Base-by-base conservation (phyloP, 208 protist species). In the Wallacemonas sp. region DNA sequence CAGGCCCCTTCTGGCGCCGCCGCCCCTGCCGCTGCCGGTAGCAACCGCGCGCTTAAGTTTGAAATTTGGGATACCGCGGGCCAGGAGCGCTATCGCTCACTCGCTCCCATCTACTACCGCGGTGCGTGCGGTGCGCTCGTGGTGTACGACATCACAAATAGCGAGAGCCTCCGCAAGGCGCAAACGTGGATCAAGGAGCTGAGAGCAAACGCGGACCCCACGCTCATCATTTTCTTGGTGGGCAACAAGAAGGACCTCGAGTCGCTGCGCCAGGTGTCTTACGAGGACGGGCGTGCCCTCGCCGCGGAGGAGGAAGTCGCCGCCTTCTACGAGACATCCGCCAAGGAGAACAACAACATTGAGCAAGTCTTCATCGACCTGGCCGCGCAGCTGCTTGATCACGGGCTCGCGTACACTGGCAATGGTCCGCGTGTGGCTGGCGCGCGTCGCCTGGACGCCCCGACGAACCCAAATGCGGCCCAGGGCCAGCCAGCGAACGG, bases 131-230 rank as follows among this genome's bases (percentile, higher is more conserved):
- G 87, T 46, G 92, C 92, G 11, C 66, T 99, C 8, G 85, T 99
- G 5, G 98, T 99, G 42, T 99, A 99, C 73, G 98, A 99, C 74
- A 98, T 99, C 61, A 99, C 98, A 7, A 97, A 94, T 79, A 82
- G 84, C 61, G 91, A 98, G 64, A 97, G 89, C 66, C 94, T 98
- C 64, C 72, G 86, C 54, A 95, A 92, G 69, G 97, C 97, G 23
- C 93, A 98, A 69, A 94, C 86, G 64, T 99, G 98, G 98, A 92
- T 99, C 33, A 95, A 97, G 64, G 98, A 99, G 83, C 81, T 99
- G 33, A 80, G 96, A 18, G 66, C 83, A 36, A 87, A 97, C 86
- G 86, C 81, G 50, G 82, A 97, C 32, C 87, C 87, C 31, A 91
- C 96, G 20, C 89, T 99, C 14, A 63, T 87, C 23, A 93, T 99